A percentile compares a stretch with the other conserved stretches of the same genome.
These are phyloP conservation scores for Phytopythium delawarense DNA, from an alignment of 352 stramenopile species.

Conservation along the genomic window DNA sequence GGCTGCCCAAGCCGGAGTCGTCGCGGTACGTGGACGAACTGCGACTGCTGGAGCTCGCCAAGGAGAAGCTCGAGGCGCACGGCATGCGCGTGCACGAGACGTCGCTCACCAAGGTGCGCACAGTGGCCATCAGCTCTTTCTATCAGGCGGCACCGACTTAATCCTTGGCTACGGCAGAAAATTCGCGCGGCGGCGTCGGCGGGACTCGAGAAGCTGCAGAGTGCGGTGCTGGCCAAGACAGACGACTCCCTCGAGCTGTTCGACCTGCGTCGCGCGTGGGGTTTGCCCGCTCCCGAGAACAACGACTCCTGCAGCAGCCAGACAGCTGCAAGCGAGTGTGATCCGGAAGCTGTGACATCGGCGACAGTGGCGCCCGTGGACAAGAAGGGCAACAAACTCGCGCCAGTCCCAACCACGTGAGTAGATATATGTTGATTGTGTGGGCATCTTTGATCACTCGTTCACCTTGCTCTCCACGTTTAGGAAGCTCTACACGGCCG, in stretches of 20 bases:
- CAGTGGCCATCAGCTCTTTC: too few species aligned
- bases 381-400: conserved; percentile 1
- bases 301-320: not conserved
- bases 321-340: not conserved
- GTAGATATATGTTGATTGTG: not conserved
- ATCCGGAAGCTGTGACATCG: not conserved
- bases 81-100: conserved; percentile 38
- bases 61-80: conserved; percentile 45
- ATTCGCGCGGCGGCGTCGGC: conserved; percentile 27
- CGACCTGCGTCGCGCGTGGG: conserved; percentile 53
- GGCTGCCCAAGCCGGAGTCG: not conserved
- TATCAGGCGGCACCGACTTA: too few species aligned
- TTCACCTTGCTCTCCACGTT: not conserved
- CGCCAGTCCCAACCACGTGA: not conserved
- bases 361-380: too few species aligned
- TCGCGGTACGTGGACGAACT: conserved; percentile 24
- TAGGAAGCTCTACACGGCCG: conserved; percentile 33
- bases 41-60: conserved; percentile 49
- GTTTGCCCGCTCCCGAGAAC: conserved; percentile 10
- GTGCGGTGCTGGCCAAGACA: conserved; percentile 27
- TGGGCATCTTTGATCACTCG: not conserved
- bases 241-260: conserved; percentile 41
- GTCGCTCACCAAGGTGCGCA: conserved; percentile 35
- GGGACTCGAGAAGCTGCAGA: conserved; percentile 40
- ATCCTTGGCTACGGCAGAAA: conserved; percentile 24